Percentiles rank a stretch among this genome's conserved stretches.
phyloP scores from a whole-genome alignment of 257 asterid species.

The Salvia hispanica region DNA sequence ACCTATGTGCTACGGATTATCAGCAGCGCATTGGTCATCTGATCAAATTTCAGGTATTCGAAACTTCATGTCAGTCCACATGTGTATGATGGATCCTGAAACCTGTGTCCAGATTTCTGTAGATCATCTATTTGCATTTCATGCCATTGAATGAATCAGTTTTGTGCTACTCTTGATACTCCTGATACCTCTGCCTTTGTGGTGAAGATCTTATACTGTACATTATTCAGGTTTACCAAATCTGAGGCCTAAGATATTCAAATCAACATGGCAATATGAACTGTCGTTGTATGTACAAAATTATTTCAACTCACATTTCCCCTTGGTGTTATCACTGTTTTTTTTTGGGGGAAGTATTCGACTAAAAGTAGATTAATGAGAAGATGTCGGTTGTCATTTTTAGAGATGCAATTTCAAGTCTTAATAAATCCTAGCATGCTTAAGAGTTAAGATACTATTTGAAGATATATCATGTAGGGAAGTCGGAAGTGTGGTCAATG shows the following conservation, averaged over 20 bases:
- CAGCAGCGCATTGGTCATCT: background rate
- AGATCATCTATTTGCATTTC: slow-evolving; percentile 6
- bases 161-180: slow-evolving; percentile 9
- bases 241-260: slow-evolving; percentile 80
- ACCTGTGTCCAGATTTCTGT: background rate
- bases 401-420: slow-evolving; percentile 11
- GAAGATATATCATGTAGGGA: background rate
- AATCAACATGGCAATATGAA: slow-evolving; percentile 87
- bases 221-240: slow-evolving; percentile 65
- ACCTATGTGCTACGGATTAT: slow-evolving; percentile 1
- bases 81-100: slow-evolving; percentile 18
- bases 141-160: slow-evolving; percentile 15
- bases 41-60: slow-evolving; percentile 19
- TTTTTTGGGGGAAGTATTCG: background rate
- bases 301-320: slow-evolving; percentile 11
- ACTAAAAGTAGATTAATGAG: slow-evolving; percentile 4
- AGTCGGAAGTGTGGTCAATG: no score
- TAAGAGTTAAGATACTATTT: background rate
- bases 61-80: slow-evolving; percentile 19
- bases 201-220: slow-evolving; percentile 13
- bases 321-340: background rate
- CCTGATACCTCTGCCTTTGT: background rate
- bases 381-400: slow-evolving; percentile 1
- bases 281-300: slow-evolving; percentile 71
- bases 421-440: slow-evolving; percentile 14